Conservation (phyloP, 129 eudicot genomes). For the Logfia minima region DNA sequence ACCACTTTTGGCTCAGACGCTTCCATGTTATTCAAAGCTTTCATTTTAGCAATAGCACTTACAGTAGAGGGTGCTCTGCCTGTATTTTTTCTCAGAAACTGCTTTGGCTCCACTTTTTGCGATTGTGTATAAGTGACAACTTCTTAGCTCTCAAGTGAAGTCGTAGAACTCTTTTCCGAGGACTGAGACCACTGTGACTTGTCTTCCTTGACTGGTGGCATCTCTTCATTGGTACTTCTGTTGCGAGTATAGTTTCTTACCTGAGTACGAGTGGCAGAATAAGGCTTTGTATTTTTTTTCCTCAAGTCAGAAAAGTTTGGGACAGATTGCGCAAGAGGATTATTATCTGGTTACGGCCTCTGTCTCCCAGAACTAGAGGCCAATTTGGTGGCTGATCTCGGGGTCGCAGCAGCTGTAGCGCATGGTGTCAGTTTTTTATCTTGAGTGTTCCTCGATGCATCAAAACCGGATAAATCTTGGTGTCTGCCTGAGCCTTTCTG, state of each 20-base stretch:
- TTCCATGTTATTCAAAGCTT: constrained; percentile 37
- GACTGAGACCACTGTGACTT: constrained; percentile 62
- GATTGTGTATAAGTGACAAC: constrained; percentile 38
- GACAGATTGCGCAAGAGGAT: constrained; percentile 75
- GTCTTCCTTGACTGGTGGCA: constrained; percentile 54
- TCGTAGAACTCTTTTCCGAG: constrained; percentile 45
- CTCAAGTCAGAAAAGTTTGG: constrained; percentile 82
- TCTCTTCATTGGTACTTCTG: constrained; percentile 64
- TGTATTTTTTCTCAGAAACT: constrained; percentile 52
- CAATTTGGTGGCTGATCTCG: constrained; percentile 56
- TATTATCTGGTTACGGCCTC: constrained; percentile 61
- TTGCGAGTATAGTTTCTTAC: constrained; percentile 64
- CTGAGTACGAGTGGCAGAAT: constrained; percentile 58
- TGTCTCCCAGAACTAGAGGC: constrained; percentile 52
- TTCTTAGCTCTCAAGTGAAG: constrained; percentile 48
- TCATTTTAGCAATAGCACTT: constrained; percentile 41
- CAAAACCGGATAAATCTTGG: constrained; percentile 50
- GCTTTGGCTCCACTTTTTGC: constrained; percentile 37
- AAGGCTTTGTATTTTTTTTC: constrained; percentile 74
- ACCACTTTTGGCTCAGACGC: constrained; percentile 34
- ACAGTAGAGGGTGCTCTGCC: constrained; percentile 47
- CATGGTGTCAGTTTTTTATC: constrained; percentile 55
- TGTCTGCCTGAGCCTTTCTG: constrained; percentile 67
- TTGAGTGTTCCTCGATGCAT: constrained; percentile 43
- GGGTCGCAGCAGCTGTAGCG: constrained; percentile 39